Base-by-base conservation (phyloP, 192 early-diverging fungal species). In the Linnemannia hyalina region DNA sequence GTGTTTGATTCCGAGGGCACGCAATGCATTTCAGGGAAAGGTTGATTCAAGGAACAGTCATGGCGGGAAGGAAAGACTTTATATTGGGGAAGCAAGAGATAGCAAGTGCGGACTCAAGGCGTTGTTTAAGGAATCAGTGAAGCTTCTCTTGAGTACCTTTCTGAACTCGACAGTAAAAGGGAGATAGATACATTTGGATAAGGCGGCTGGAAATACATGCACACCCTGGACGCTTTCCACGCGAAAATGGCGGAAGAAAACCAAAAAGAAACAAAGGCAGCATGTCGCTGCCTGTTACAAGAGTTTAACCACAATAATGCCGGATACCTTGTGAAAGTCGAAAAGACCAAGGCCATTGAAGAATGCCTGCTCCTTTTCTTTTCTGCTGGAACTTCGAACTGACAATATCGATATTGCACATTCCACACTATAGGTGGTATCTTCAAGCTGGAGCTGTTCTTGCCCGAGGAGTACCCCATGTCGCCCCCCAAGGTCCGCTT, bases 391-490 rank as follows among this genome's bases (percentile, higher is more conserved):
- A 29, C 2, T 29, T 41, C 15, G 9, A 65, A 49, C 36, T 69
- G 7, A 29, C 65, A 75, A 52, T 32, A 70, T 41, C 63, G 29
- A n/a, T 9, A n/a, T 11, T 9, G 60, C 20, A 36, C 70, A 15
- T 29, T 74, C 8, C 54, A 36, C 52, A 35, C 42, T 2, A 23
- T 73, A 98, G 98, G 96, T 57, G 97, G 98, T 23, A 88, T 91
- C 35, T 99, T 99, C 88, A 96, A 95, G 81, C 93, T 99, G 70
- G 98, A 99, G 85, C 92, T 99, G 73, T 99, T 97, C 84, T 89
- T 99, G 80, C 97, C 98, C 75, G 97, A 98, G 77, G 97, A 98
- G 36, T 99, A 99, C 83, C 98, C 98, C 40, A 99, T 99, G 98
- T 94, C 95, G 4, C 97, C 98, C 63, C 98, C 98, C 55, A 99